A percentile compares a stretch with the other conserved stretches of the same genome.
Conservation (phyloP, 441 rosid species). For the Populus tomentosa region DNA sequence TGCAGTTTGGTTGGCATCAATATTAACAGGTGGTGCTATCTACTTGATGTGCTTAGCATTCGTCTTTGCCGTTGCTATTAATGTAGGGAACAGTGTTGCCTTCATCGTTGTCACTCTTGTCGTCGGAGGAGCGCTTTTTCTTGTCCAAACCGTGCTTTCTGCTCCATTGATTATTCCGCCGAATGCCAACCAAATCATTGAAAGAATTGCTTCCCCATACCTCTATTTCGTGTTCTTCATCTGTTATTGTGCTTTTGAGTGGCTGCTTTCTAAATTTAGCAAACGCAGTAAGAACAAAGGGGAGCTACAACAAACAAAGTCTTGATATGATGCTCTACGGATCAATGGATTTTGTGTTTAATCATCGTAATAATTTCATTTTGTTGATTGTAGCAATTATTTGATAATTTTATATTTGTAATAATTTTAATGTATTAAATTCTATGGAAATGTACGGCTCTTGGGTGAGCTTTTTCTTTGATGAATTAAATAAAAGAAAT, state of each 20-base stretch:
- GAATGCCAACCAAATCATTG: neutral
- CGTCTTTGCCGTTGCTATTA: neutral
- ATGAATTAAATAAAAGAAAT: neutral
- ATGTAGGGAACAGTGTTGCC: neutral
- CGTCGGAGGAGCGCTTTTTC: neutral
- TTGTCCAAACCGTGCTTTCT: neutral
- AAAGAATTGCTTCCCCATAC: neutral
- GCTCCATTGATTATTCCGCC: neutral
- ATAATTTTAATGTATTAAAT: no score
- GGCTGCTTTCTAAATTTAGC: neutral
- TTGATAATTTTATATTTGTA: neutral
- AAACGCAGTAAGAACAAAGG: neutral
- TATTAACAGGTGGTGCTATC: neutral
- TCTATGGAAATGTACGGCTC: neutral
- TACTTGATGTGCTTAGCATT: neutral
- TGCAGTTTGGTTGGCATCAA: neutral
- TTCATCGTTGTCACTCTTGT: neutral
- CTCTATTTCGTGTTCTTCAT: neutral
- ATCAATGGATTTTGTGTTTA: neutral
- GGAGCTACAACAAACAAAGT: neutral
- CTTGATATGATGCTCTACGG: neutral
- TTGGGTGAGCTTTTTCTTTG: neutral
- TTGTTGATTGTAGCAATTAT: neutral
- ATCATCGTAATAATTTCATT: neutral
- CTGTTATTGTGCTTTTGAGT: neutral